Evolutionary conservation across 176 grass and related monocot genomes (phyloP).

Genomic region (Otatea glauca): DNA sequence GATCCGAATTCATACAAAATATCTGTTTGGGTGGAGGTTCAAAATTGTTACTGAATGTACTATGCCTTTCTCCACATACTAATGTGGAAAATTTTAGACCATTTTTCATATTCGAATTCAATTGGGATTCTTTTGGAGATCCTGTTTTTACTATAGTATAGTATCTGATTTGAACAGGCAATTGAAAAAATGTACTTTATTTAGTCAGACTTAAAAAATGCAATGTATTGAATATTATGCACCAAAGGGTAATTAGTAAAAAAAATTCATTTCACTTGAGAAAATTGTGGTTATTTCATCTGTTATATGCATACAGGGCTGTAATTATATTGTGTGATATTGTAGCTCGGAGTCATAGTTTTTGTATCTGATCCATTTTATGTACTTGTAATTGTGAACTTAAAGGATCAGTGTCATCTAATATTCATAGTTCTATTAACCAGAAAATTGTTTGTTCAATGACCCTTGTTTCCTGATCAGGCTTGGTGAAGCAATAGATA

Average conservation of each 20-base stretch:
- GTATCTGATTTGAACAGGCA: constrained; percentile 17
- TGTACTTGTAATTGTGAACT: constrained; percentile 18
- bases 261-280: background rate
- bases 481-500: constrained; percentile 93
- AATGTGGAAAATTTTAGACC: background rate
- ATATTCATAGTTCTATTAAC: constrained; percentile 32
- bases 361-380: constrained; percentile 15
- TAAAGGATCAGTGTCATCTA: constrained; percentile 2
- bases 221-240: background rate
- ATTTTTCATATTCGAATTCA: constrained; percentile 8
- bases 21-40: constrained; percentile 10
- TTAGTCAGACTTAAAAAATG: background rate
- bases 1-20: constrained; percentile 9
- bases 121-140: background rate
- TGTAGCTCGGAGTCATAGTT: background rate
- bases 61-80: background rate
- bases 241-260: background rate
- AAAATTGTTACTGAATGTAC: background rate
- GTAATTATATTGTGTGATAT: constrained; percentile 14
- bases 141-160: background rate
- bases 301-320: background rate
- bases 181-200: background rate
- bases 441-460: constrained; percentile 25
- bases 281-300: constrained; percentile 6
- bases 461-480: constrained; percentile 53